Evolutionary conservation across 2,329 filamentous ascomycete species (phyloP), one percentile per base, ranked within the genome.

Genomic region (Bertia moriformis): DNA sequence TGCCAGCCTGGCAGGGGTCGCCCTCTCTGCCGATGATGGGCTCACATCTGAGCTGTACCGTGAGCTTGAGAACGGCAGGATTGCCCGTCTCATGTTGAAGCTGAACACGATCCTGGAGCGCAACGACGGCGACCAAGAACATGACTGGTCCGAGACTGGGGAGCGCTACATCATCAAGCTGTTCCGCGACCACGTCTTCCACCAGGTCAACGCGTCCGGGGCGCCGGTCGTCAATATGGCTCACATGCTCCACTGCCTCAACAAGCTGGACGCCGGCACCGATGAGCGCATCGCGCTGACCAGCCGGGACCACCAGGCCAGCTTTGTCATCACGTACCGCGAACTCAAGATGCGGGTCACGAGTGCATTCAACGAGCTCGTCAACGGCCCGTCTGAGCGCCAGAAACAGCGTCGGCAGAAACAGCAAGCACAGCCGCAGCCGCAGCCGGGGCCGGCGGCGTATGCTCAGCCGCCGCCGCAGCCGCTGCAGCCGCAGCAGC

Each of bases 111-210:
- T 98, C 54, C 91, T 91, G 51, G 91, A 98, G 57, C 77, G 91
- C 10, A 84, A 82, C 1, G 89, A 96, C 52, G 81, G 83, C 44
- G 83, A 85, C 39, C 76, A 78, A 30, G 82, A 88, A 44, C 64
- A 70, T 0, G 67, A 73, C 38, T 98, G 91, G 89, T 84, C 86
- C 3, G 89, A 96, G 57, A 91, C 83, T 37, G 89, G 89, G 18
- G 86, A 94, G 50, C 76, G 88, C 19, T 96, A 94, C 56, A 83
- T 85, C 54, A 67, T 98, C 46, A 95, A 94, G 60, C 71, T 98
- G 5, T 96, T 96, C 66, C 76, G 91, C 38, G 91, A 98, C 59
- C 96, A 93, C 50, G 85, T 95, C 30, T 98, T 96, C 61, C 91
- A 98, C 57, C 88, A 93, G 52, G 87, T 95, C 12, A 87, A 96